Conservation (phyloP, 2,329 filamentous ascomycete genomes). For the Paecilomyces variotii region DNA sequence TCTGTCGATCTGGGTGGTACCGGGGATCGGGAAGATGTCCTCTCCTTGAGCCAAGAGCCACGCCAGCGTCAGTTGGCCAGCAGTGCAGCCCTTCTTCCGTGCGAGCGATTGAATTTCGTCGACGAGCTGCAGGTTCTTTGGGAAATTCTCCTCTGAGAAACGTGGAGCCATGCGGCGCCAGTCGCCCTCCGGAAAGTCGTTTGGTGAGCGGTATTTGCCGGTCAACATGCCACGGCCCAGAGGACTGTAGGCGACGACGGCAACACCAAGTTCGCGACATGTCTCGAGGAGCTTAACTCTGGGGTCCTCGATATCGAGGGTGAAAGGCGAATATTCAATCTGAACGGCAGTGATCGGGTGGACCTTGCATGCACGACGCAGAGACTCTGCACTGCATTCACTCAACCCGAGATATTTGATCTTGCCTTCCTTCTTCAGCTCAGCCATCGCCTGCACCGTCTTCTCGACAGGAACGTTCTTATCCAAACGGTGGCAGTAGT, state of each 20-base stretch:
- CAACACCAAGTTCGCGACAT: constrained; percentile 50
- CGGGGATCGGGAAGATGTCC: background rate
- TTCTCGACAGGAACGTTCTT: constrained; percentile 37
- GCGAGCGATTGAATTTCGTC: background rate
- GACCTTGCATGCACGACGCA: constrained; percentile 43
- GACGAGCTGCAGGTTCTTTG: background rate
- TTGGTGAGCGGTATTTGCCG: constrained; percentile 31
- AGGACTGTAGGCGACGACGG: constrained; percentile 52
- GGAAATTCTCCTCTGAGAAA: background rate
- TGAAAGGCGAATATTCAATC: constrained; percentile 45
- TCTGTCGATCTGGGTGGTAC: background rate
- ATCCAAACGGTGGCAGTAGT: constrained; percentile 48
- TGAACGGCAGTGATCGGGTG: constrained; percentile 43
- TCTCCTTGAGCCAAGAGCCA: background rate
- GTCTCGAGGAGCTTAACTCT: constrained; percentile 45
- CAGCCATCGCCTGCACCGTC: constrained; percentile 20
- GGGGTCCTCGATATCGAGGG: constrained; percentile 39
- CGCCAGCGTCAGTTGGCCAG: background rate
- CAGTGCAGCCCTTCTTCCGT: background rate
- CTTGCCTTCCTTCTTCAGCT: constrained; percentile 35
- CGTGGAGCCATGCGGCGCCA: background rate
- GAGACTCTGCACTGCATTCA: constrained; percentile 35
- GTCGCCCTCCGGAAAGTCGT: background rate
- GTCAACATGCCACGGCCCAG: constrained; percentile 53
- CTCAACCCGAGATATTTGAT: constrained; percentile 43